Evolutionary conservation across 1,284 basidiomycete species (phyloP).

Genomic region (Fomitiporia mediterranea): DNA sequence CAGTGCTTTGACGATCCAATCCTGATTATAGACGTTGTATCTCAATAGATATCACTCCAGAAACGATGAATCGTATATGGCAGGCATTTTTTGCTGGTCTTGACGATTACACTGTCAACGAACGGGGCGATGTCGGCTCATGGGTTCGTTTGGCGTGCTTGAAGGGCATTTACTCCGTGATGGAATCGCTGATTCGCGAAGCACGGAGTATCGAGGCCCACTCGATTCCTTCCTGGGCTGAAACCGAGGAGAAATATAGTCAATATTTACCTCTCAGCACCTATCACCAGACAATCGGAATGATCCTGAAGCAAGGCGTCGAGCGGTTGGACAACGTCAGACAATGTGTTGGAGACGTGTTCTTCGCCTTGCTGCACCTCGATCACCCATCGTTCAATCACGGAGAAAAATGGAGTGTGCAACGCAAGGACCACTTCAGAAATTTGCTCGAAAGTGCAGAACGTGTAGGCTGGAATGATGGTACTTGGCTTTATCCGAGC

Average conservation of each 20-base stretch:
- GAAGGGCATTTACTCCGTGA: conserved; percentile 42
- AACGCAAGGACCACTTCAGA: background rate
- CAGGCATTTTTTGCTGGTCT: conserved; percentile 62
- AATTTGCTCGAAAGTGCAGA: conserved; percentile 30
- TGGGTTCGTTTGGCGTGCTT: conserved; percentile 87
- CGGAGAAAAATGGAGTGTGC: conserved; percentile 16
- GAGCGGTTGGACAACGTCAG: conserved; percentile 91
- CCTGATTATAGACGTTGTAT: background rate
- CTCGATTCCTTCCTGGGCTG: conserved; percentile 34
- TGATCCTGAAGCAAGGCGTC: conserved; percentile 82
- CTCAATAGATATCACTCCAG: conserved; percentile 44
- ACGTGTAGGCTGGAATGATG: conserved; percentile 57
- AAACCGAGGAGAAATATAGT: conserved; percentile 40
- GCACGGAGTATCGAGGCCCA: conserved; percentile 40
- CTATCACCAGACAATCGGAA: conserved; percentile 56
- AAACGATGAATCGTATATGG: conserved; percentile 41
- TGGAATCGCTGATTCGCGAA: conserved; percentile 20
- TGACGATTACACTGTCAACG: conserved; percentile 88
- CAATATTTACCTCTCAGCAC: conserved; percentile 56
- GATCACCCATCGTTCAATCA: conserved; percentile 34
- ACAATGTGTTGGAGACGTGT: conserved; percentile 65
- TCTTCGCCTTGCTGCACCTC: conserved; percentile 47
- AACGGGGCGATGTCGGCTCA: conserved; percentile 95
- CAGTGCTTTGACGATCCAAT: conserved; percentile 7
- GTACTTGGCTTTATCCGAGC: conserved; percentile 64